Conservation (phyloP, 441 rosid species). For the Raphanus hybrid region DNA sequence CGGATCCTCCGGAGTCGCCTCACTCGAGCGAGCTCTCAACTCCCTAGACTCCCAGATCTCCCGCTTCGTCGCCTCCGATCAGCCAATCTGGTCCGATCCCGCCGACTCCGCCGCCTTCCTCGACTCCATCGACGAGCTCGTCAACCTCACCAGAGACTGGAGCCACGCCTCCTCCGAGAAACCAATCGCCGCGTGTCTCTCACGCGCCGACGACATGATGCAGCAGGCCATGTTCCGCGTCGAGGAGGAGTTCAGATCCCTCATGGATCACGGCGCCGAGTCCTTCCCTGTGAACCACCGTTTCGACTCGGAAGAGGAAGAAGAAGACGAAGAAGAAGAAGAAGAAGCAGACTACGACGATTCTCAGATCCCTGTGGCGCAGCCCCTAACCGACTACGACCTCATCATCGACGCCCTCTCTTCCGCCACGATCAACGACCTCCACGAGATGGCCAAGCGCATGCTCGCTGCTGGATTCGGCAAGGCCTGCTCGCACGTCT, state of each 20-base stretch:
- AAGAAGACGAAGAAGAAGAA: constrained; percentile 48
- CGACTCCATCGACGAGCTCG: constrained; percentile 73
- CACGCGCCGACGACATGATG: constrained; percentile 84
- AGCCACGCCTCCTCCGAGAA: constrained; percentile 60
- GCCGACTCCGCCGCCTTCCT: constrained; percentile 82
- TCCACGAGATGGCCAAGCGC: constrained; percentile 87
- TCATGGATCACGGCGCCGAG: constrained; percentile 81
- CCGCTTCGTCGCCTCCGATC: constrained; percentile 62
- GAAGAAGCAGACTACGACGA: constrained; percentile 39
- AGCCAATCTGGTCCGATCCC: constrained; percentile 88
- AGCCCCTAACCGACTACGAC: constrained; percentile 75
- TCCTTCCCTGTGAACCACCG: constrained; percentile 58
- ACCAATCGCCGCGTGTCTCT: constrained; percentile 50
- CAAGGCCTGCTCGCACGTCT: constrained; percentile 80
- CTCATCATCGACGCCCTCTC: constrained; percentile 89
- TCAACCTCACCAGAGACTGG: constrained; percentile 57
- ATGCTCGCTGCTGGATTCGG: constrained; percentile 84
- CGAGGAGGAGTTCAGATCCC: constrained; percentile 76
- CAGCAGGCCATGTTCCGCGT: constrained; percentile 88
- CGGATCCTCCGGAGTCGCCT: constrained; percentile 47
- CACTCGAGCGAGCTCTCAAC: constrained; percentile 59
- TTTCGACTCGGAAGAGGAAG: constrained; percentile 63
- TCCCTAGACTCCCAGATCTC: constrained; percentile 81
- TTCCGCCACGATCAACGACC: constrained; percentile 72
- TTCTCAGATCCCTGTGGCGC: constrained; percentile 77